Evolutionary conservation across 2,329 filamentous ascomycete species (phyloP).

Genomic region (Fusarium siculi): DNA sequence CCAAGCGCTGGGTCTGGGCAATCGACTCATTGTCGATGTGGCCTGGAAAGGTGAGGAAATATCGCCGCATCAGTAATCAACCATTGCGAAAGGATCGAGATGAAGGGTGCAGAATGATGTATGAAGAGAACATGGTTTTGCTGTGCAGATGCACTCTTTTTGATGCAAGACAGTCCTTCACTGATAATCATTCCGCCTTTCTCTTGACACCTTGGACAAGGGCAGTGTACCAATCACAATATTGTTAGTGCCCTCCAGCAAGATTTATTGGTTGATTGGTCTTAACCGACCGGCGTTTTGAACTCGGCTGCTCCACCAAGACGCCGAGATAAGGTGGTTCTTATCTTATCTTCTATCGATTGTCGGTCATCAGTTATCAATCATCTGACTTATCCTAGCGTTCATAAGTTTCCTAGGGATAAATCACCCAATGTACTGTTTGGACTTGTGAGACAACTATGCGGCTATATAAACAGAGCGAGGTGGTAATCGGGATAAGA

Average conservation of each 20-base stretch:
- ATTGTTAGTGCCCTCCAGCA: accelerated
- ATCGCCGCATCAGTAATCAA: neutral
- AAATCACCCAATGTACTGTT: neutral
- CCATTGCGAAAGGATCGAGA: neutral
- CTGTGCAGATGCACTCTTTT: neutral
- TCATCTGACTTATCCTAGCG: neutral
- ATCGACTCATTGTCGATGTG: neutral
- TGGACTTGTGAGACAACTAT: neutral
- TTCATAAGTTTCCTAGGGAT: neutral
- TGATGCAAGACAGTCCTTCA: neutral
- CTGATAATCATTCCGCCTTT: neutral
- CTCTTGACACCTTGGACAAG: neutral
- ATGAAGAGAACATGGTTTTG: neutral
- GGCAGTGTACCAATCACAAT: neutral
- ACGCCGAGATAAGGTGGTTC: accelerated
- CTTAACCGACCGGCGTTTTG: neutral
- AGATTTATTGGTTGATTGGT: neutral
- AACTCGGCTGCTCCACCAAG: neutral
- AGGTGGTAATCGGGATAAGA: accelerated
- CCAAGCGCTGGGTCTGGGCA: neutral
- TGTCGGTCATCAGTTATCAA: neutral
- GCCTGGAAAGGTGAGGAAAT: neutral
- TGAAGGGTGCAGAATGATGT: neutral
- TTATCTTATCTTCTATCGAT: neutral
- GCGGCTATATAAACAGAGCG: accelerated